A percentile compares a stretch with the other conserved stretches of the same genome.
Conservation (phyloP, 108 stramenopile genomes). For the Schizochytrium sp. region DNA sequence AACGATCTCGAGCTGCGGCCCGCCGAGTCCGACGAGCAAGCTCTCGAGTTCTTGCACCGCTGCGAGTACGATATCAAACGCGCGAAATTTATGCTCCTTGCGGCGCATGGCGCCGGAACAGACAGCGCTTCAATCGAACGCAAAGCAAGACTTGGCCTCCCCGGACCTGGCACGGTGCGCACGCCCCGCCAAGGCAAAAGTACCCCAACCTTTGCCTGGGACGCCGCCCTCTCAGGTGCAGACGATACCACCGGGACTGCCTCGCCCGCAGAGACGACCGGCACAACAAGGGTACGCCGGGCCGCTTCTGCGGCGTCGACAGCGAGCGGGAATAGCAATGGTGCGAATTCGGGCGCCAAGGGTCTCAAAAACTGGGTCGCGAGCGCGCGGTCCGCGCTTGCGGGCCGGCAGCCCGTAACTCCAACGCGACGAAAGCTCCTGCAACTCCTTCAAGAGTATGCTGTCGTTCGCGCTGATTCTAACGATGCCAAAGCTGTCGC, state of each 20-base stretch:
- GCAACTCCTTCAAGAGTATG: not conserved
- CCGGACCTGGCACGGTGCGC: not conserved
- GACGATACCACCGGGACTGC: not conserved
- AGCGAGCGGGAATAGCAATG: not conserved
- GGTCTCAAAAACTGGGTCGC: not conserved
- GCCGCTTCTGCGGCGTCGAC: not conserved
- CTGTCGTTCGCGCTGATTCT: not conserved
- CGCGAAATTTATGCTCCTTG: not conserved
- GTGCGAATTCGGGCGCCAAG: not conserved
- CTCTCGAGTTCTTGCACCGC: constrained; percentile 1
- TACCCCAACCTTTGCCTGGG: not conserved
- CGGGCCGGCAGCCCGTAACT: not conserved
- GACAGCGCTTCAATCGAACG: not conserved
- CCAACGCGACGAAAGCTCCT: not conserved
- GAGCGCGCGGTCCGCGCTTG: not conserved
- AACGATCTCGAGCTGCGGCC: not conserved
- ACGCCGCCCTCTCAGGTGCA: not conserved
- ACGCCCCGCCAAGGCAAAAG: not conserved
- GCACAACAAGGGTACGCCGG: not conserved
- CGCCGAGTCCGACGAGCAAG: not conserved
- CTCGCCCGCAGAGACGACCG: not conserved
- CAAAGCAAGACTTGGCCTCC: not conserved
- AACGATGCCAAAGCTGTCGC: not conserved
- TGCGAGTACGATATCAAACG: constrained; percentile 11
- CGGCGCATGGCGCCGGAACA: not conserved